Conservation (phyloP, 768 basidiomycete genomes). For the Lentinus brumalis region DNA sequence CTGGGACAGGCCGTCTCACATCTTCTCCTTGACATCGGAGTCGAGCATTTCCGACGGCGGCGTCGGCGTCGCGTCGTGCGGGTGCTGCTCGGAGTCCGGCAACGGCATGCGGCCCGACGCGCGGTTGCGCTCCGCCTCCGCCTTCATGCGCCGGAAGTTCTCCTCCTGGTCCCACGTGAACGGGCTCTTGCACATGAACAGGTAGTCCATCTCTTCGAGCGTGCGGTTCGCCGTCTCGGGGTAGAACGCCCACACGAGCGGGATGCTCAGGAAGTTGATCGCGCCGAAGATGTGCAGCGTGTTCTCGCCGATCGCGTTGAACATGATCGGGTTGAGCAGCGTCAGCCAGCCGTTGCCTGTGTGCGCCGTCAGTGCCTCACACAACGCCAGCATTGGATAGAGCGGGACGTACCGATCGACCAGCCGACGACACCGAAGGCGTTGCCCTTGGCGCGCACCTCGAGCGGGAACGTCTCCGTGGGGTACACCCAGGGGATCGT, state of each 20-base stretch:
- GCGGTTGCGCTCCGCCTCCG: conserved; percentile 4
- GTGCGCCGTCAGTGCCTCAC: background rate
- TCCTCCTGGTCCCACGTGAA: conserved; percentile 48
- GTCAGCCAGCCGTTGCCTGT: conserved; percentile 47
- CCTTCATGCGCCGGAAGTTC: conserved; percentile 41
- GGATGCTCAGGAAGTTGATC: conserved; percentile 45
- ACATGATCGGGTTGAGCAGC: conserved; percentile 48
- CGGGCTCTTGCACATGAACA: conserved; percentile 46
- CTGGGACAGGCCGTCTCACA: background rate
- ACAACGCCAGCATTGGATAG: background rate
- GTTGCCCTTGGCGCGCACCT: conserved; percentile 47
- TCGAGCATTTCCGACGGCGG: background rate
- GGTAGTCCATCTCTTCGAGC: conserved; percentile 47
- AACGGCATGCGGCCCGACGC: background rate
- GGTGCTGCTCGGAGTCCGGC: background rate
- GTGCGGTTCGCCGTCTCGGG: conserved; percentile 49
- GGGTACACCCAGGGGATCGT: conserved; percentile 43
- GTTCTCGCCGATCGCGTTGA: conserved; percentile 43
- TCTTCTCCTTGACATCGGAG: background rate
- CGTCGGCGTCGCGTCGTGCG: background rate
- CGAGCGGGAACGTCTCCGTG: conserved; percentile 45
- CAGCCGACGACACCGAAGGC: conserved; percentile 50
- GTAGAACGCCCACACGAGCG: conserved; percentile 48
- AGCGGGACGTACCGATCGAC: conserved; percentile 38
- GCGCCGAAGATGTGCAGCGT: conserved; percentile 47